Conservation (phyloP, 352 stramenopile species). For the Phytophthora capsici region DNA sequence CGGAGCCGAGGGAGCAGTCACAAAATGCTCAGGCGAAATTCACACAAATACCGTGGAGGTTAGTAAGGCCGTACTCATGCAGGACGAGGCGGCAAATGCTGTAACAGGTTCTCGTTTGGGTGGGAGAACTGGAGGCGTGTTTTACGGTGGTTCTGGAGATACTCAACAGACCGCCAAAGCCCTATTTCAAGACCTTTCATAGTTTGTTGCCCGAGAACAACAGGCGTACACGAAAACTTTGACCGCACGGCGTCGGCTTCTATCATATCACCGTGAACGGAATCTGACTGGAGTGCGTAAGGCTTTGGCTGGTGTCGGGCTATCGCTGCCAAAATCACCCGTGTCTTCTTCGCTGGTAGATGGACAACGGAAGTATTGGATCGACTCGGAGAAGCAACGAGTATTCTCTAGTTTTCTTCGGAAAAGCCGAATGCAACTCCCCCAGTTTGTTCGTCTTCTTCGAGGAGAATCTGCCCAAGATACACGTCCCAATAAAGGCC, state of each 20-base stretch:
- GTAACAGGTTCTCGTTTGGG: too few species aligned
- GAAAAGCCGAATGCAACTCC: constrained; percentile 1
- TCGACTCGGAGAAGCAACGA: constrained; percentile 9
- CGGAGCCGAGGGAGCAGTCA: background rate
- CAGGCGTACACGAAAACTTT: background rate
- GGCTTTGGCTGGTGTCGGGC: background rate
- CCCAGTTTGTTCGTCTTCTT: constrained; percentile 16
- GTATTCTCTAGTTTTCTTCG: constrained; percentile 14
- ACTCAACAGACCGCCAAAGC: too few species aligned
- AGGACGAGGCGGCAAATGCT: too few species aligned
- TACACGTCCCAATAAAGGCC: constrained; percentile 9
- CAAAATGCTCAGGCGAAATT: background rate
- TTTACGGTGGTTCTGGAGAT: too few species aligned
- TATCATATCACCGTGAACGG: background rate
- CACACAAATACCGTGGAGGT: background rate
- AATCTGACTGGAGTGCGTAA: background rate
- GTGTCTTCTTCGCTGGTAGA: background rate
- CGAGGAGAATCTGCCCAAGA: constrained; percentile 8
- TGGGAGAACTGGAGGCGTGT: too few species aligned
- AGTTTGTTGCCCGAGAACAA: background rate
- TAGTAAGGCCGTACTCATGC: background rate
- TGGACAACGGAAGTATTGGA: background rate
- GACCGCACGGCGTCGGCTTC: background rate
- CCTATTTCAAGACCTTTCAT: too few species aligned
- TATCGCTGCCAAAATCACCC: background rate